phyloP scores from a whole-genome alignment of 257 asterid genomes.

The Penstemon barbatus region DNA sequence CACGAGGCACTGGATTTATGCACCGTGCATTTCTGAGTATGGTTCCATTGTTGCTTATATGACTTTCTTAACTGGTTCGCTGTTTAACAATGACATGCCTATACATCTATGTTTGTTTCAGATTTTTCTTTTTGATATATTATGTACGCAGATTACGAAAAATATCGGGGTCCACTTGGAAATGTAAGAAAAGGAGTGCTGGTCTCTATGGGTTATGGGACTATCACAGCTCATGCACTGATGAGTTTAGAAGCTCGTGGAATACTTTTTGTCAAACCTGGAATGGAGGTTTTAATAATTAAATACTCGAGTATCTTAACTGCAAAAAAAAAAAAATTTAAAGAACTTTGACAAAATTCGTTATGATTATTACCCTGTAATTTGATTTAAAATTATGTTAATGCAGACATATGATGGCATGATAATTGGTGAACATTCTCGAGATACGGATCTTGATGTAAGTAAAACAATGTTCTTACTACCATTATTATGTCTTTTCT shows the following conservation, averaged over 20 bases:
- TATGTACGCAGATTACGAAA: slow-evolving; percentile 71
- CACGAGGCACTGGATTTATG: slow-evolving; percentile 99
- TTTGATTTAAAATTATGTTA: slow-evolving; percentile 7
- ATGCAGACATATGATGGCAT: slow-evolving; percentile 97
- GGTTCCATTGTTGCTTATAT: slow-evolving; percentile 27
- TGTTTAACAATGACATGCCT: slow-evolving; percentile 6
- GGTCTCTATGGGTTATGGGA: slow-evolving; percentile 89
- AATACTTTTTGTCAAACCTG: slow-evolving; percentile 79
- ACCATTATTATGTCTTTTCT: background rate
- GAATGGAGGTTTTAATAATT: slow-evolving; percentile 65
- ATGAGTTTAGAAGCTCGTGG: slow-evolving; percentile 96
- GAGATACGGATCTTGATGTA: slow-evolving; percentile 97
- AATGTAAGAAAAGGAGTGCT: slow-evolving; percentile 98
- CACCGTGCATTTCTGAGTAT: slow-evolving; percentile 97
- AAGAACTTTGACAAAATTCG: slow-evolving; percentile 19
- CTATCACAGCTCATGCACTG: slow-evolving; percentile 85
- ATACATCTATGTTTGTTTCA: background rate
- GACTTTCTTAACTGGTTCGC: slow-evolving; percentile 11
- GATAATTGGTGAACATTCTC: slow-evolving; percentile 97
- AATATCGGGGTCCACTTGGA: slow-evolving; percentile 93
- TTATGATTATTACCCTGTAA: slow-evolving; percentile 12
- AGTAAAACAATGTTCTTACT: slow-evolving; percentile 31
- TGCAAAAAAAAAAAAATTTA: background rate
- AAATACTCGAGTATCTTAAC: slow-evolving; percentile 13
- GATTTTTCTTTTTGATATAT: background rate